These are phyloP conservation scores for Curvularia spicifera DNA, from an alignment of 2,329 filamentous ascomycete genomes.

Conservation along the genomic window DNA sequence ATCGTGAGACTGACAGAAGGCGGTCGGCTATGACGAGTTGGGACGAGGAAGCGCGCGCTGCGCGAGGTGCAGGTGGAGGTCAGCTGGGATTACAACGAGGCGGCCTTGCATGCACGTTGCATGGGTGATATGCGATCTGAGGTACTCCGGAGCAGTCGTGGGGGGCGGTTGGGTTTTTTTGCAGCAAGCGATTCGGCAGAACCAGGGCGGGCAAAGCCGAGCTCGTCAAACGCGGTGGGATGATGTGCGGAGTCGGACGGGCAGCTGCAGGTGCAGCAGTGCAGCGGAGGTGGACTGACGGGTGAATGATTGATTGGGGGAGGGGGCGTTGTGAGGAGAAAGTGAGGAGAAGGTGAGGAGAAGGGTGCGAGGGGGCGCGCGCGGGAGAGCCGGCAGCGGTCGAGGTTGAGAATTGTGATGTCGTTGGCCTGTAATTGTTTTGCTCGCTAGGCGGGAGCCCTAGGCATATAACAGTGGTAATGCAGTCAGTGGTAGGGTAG, in stretches of 20 bases:
- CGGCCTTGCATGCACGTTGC: constrained; percentile 28
- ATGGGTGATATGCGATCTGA: constrained; percentile 28
- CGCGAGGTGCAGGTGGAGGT: constrained; percentile 36
- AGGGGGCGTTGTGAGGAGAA: neutral
- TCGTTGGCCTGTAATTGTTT: constrained; percentile 4
- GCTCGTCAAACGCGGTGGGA: constrained; percentile 4
- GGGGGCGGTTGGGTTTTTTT: constrained; percentile 22
- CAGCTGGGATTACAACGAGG: constrained; percentile 30
- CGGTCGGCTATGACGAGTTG: constrained; percentile 31
- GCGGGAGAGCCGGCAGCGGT: neutral
- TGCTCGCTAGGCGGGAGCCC: neutral
- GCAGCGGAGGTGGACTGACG: neutral
- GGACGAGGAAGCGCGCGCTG: constrained; percentile 43
- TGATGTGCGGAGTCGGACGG: constrained; percentile 19
- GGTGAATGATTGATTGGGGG: neutral
- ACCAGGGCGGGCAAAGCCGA: constrained; percentile 18
- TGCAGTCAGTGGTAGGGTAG: too few relatives aligned
- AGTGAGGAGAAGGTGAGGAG: constrained; percentile 2
- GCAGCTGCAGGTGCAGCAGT: neutral
- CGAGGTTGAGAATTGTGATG: constrained; percentile 3
- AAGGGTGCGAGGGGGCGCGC: neutral
- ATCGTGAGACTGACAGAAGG: constrained; percentile 40
- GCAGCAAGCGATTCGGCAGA: constrained; percentile 26
- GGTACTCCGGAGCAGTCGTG: constrained; percentile 33
- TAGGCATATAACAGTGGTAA: too few relatives aligned